Evolutionary conservation across 2,329 filamentous ascomycete species (phyloP).

Genomic region (Fusarium falciforme): DNA sequence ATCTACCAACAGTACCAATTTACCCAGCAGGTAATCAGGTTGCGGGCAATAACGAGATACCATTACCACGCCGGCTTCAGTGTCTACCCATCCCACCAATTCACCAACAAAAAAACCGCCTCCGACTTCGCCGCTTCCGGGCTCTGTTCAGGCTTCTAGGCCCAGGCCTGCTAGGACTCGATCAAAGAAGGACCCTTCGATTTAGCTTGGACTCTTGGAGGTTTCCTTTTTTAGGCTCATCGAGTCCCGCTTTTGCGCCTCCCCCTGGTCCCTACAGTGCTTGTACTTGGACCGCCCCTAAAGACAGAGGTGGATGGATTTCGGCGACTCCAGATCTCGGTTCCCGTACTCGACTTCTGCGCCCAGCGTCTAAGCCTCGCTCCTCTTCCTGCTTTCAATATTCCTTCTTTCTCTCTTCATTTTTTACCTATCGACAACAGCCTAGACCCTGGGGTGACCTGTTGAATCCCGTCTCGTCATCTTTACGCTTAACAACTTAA

Average conservation of each 20-base stretch:
- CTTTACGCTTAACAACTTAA: neutral
- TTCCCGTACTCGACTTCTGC: conserved; percentile 23
- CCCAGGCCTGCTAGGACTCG: conserved; percentile 1
- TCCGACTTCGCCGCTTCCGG: neutral
- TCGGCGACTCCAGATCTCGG: conserved; percentile 36
- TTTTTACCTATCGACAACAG: neutral
- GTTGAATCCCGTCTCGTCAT: neutral
- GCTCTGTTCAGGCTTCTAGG: neutral
- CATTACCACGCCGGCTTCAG: neutral
- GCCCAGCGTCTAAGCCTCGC: conserved; percentile 7
- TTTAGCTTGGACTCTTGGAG: neutral
- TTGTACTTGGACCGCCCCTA: conserved; percentile 9
- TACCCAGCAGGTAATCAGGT: neutral
- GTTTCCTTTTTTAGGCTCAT: conserved; percentile 26
- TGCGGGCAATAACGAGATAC: neutral
- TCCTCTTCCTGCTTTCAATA: neutral
- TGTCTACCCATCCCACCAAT: neutral
- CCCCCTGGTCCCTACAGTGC: conserved; percentile 24
- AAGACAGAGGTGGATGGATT: conserved; percentile 21
- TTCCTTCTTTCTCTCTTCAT: conserved; percentile 2
- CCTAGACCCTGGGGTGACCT: neutral
- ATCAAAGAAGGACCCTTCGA: conserved; percentile 5
- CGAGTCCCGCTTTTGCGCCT: conserved; percentile 32
- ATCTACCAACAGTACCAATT: neutral
- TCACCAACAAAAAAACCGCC: neutral